phyloP scores from a whole-genome alignment of 257 asterid species.

The Solanum medicagineum region DNA sequence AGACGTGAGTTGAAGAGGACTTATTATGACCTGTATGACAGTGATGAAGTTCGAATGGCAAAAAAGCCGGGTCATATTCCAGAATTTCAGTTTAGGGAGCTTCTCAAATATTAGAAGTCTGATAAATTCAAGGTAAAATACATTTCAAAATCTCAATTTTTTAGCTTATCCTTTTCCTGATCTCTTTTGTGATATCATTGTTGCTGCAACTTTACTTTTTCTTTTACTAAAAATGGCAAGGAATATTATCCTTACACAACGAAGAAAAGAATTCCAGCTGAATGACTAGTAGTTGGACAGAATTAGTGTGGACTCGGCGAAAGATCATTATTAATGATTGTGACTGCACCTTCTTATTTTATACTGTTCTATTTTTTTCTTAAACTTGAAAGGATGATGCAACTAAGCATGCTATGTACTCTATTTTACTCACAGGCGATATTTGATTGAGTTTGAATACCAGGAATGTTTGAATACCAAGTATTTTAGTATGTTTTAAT shows the following conservation, averaged over 20 bases:
- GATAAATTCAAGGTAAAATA: too few species aligned
- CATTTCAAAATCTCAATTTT: too few species aligned
- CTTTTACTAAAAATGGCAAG: slow-evolving; percentile 47
- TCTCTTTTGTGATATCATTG: too few species aligned
- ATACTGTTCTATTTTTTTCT: background rate
- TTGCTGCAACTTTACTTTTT: too few species aligned
- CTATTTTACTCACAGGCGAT: background rate
- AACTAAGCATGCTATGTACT: background rate
- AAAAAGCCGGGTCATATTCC: too few species aligned
- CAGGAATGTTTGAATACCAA: background rate
- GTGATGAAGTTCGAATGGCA: too few species aligned
- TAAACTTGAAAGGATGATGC: background rate
- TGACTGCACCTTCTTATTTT: background rate
- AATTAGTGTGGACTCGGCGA: background rate
- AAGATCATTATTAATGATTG: background rate
- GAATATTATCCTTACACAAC: slow-evolving; percentile 68
- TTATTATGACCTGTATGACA: too few species aligned
- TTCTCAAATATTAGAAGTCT: too few species aligned
- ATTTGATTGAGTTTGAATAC: background rate
- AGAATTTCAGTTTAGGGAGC: too few species aligned
- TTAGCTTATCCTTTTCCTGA: too few species aligned
- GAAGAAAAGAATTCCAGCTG: slow-evolving; percentile 53
- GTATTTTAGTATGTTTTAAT: too few species aligned
- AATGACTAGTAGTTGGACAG: slow-evolving; percentile 6
- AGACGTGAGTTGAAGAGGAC: too few species aligned